Base-by-base conservation (phyloP, 2,329 filamentous ascomycete genomes). In the Verticillium isaacii region DNA sequence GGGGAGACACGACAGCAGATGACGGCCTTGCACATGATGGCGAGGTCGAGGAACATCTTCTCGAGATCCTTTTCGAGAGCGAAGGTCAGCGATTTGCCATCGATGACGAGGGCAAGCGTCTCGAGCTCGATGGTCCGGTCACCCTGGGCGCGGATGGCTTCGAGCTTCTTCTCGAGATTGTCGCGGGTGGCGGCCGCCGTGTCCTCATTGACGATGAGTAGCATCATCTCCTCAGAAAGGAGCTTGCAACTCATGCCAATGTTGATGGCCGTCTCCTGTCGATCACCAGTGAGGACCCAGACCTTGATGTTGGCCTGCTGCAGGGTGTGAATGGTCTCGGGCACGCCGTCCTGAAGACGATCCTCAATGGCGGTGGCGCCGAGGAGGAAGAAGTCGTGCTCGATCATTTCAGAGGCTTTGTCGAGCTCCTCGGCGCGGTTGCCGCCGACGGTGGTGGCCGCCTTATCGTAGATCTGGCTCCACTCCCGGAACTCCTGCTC, bases 201-300 rank as follows among this genome's bases (percentile, higher is more conserved):
- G 69, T 98, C 93, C 73, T 99, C 95, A 71, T 99, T 99, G 71
- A 99, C 85, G 68, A 99, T 97, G 60, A 99, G 80, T 12, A 99
- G 84, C 71, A 95, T 97, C 95, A 99, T 99, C 70, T 99, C 96
- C 76, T 99, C 95, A 67, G 93, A 97, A 64, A 99, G 92, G 58
- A 99, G 85, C 78, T 98, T 98, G 79, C 95, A 99, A 74, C 93
- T 97, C 95, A 99, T 99, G 66, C 96, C 95, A 68, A 99, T 99
- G 75, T 99, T 99, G 84, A 99, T 99, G 61, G 95, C 95, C 32
- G 95, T 99, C 77, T 99, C 95, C 77, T 99, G 96, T 70, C 95
- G 87, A 80, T 99, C 95, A 69, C 95, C 95, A 45, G 95, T 99
- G 75, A 99, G 77, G 23, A 99, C 95, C 95, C 95, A 99, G 61